Evolutionary conservation across 163 green algal species (phyloP).

Genomic region (Volvox carteri): DNA sequence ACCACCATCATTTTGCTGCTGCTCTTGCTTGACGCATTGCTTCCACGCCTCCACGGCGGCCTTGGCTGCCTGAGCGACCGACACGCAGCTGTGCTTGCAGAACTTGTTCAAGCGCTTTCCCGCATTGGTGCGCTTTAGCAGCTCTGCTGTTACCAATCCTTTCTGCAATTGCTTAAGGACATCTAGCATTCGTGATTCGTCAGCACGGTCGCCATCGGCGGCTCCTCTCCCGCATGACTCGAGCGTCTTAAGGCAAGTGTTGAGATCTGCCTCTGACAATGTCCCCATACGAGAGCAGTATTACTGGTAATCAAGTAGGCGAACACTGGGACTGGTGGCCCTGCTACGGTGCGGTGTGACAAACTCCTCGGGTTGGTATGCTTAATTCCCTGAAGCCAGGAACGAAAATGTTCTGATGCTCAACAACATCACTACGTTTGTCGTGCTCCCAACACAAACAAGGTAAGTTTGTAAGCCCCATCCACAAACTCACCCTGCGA

Average conservation of each 20-base stretch:
- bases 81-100: constrained; percentile 73
- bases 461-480: too few species aligned
- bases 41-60: constrained; percentile 87
- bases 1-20: not conserved
- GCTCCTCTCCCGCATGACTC: constrained; percentile 23
- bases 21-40: constrained; percentile 63
- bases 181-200: constrained; percentile 51
- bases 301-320: not conserved
- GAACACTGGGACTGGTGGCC: too few species aligned
- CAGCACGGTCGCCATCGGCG: constrained; percentile 35
- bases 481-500: too few species aligned
- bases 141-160: constrained; percentile 70
- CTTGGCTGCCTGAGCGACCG: constrained; percentile 72
- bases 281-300: not conserved
- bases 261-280: constrained; percentile 39
- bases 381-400: too few species aligned
- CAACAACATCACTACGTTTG: too few species aligned
- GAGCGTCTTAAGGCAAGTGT: constrained; percentile 35
- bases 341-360: too few species aligned
- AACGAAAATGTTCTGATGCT: too few species aligned
- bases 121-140: constrained; percentile 84
- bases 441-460: too few species aligned
- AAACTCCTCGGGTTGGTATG: too few species aligned
- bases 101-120: constrained; percentile 88
- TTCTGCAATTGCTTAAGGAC: constrained; percentile 45